A percentile compares a stretch with the other conserved stretches of the same genome.
Conservation (phyloP, 208 protist genomes). For the Acanthamoeba lugdunensis region DNA sequence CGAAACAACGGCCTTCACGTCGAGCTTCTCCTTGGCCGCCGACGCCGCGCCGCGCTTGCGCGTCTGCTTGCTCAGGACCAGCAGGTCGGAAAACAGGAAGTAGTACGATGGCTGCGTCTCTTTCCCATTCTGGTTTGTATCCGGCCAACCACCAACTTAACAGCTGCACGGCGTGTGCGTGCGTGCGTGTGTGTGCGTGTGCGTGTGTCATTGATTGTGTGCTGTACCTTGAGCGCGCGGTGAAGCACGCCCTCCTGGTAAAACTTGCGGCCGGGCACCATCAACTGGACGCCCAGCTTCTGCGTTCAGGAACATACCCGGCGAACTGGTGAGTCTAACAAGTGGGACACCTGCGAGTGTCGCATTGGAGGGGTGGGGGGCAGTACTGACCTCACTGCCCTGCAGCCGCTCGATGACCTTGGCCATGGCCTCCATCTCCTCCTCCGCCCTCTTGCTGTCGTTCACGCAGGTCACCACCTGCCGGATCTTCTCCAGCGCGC, state of each 20-base stretch:
- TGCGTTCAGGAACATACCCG: neutral
- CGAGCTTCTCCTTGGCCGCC: neutral
- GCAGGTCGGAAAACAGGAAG: neutral
- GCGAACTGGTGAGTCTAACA: neutral
- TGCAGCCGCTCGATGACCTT: neutral
- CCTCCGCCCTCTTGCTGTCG: slow-evolving; percentile 1
- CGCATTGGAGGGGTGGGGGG: too few species aligned
- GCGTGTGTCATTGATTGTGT: neutral
- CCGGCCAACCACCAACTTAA: too few species aligned
- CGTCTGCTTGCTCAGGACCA: neutral
- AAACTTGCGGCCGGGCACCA: neutral
- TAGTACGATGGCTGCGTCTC: neutral
- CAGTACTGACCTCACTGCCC: neutral
- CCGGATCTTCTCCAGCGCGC: slow-evolving; percentile 50
- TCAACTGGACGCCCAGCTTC: neutral
- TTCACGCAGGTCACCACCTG: slow-evolving; percentile 37
- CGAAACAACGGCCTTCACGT: neutral
- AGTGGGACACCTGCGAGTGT: neutral
- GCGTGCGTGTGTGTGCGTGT: neutral
- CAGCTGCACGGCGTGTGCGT: too few species aligned
- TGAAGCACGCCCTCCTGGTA: neutral
- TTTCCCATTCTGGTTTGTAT: neutral
- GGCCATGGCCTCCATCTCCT: slow-evolving; percentile 40
- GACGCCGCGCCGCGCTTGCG: neutral
- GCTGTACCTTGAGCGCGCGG: neutral